Conservation (phyloP, 176 grass and related monocot genomes). For the Phragmites australis region DNA sequence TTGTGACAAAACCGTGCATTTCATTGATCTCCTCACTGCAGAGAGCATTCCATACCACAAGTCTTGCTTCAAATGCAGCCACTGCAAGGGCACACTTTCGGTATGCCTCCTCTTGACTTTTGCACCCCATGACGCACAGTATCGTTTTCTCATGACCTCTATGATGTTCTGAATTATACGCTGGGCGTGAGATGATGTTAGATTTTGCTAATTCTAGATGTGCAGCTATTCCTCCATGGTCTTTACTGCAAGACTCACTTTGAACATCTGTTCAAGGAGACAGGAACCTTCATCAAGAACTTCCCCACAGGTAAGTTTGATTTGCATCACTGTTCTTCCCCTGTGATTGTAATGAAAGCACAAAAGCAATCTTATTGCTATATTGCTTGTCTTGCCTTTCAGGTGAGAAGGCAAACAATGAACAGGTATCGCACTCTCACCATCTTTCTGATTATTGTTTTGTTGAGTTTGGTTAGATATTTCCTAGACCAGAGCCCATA, state of each 20-base stretch:
- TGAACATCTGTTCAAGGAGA: slow-evolving; percentile 78
- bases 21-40: slow-evolving; percentile 63
- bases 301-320: slow-evolving; percentile 52
- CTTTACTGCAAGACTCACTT: slow-evolving; percentile 82
- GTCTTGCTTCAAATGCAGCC: slow-evolving; percentile 89
- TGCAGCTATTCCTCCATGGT: slow-evolving; percentile 70
- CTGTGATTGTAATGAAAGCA: slow-evolving; percentile 10
- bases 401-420: slow-evolving; percentile 59
- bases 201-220: slow-evolving; percentile 46
- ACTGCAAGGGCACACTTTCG: slow-evolving; percentile 73
- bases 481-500: slow-evolving; percentile 11
- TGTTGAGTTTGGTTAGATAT: not conserved
- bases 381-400: slow-evolving; percentile 34
- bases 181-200: not conserved
- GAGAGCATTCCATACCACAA: slow-evolving; percentile 66
- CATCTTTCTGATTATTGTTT: slow-evolving; percentile 24
- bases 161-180: slow-evolving; percentile 8
- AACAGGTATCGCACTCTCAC: slow-evolving; percentile 45
- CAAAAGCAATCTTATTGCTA: slow-evolving; percentile 29
- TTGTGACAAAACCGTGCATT: slow-evolving; percentile 73
- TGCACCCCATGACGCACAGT: not conserved
- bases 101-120: slow-evolving; percentile 34
- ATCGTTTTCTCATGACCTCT: slow-evolving; percentile 11
- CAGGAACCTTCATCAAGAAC: slow-evolving; percentile 63
- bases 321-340: slow-evolving; percentile 6